A percentile compares a stretch with the other conserved stretches of the same genome.
Evolutionary conservation across 805 yeast genomes (phyloP).

Genomic region (Zygoascus biomembranicola): DNA sequence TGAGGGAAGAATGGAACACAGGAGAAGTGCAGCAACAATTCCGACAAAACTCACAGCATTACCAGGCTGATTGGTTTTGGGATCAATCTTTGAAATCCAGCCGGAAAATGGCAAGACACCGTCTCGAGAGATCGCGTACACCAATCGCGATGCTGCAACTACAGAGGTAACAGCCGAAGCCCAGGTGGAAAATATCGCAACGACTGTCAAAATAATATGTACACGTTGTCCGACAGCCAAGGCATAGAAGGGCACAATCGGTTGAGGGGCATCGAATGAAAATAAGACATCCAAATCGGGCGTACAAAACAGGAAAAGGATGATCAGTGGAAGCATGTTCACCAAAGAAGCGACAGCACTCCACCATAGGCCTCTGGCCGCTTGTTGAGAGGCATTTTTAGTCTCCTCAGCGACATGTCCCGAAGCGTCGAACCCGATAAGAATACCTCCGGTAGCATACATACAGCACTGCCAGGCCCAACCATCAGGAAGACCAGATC

Average conservation of each 20-base stretch:
- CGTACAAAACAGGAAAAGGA: conserved; percentile 17
- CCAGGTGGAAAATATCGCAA: conserved; percentile 10
- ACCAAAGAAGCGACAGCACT: conserved; percentile 14
- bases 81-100: conserved; percentile 16
- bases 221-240: conserved; percentile 18
- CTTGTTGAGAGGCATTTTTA: conserved; percentile 14
- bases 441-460: conserved; percentile 17
- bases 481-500: conserved; percentile 15
- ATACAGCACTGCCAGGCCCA: conserved; percentile 19
- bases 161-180: conserved; percentile 13
- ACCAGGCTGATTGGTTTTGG: conserved; percentile 14
- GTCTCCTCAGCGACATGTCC: conserved; percentile 23
- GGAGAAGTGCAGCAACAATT: conserved; percentile 15
- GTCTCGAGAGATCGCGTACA: conserved; percentile 20
- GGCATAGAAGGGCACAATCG: conserved; percentile 17
- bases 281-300: conserved; percentile 14
- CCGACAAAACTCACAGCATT: conserved; percentile 17
- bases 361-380: conserved; percentile 17
- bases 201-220: conserved; percentile 16
- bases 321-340: conserved; percentile 9
- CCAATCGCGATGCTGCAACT: conserved; percentile 19
- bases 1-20: conserved; percentile 17
- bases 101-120: conserved; percentile 19
- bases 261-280: conserved; percentile 16
- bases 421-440: conserved; percentile 18